A percentile compares a stretch with the other conserved stretches of the same genome.
Evolutionary conservation across 2,329 filamentous ascomycete species (phyloP).

Genomic region (Pyrenophora seminiperda): DNA sequence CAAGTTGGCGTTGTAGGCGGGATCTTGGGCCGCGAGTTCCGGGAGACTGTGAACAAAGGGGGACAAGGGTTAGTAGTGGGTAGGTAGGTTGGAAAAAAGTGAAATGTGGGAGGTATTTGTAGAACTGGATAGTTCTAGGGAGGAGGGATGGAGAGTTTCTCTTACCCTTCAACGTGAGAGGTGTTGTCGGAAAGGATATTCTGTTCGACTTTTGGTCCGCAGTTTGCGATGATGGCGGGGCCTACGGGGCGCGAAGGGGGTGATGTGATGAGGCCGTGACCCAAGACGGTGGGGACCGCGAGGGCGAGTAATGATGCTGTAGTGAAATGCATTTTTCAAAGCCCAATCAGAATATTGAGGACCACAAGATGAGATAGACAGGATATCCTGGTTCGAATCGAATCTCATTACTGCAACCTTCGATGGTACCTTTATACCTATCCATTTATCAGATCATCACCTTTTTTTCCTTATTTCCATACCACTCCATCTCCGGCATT

Average conservation of each 20-base stretch:
- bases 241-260: slow-evolving; percentile 60
- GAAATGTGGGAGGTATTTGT: too few relatives aligned
- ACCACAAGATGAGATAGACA: background rate
- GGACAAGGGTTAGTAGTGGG: too few relatives aligned
- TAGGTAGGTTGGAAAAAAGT: too few relatives aligned
- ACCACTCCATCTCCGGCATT: background rate
- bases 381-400: background rate
- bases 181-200: slow-evolving; percentile 56
- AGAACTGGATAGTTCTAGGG: too few relatives aligned
- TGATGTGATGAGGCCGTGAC: slow-evolving; percentile 59
- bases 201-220: slow-evolving; percentile 59
- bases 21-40: slow-evolving; percentile 22
- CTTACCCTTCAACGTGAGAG: slow-evolving; percentile 47
- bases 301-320: slow-evolving; percentile 19
- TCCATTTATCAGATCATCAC: background rate
- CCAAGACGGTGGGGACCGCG: slow-evolving; percentile 29
- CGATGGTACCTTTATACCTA: background rate
- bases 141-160: too few relatives aligned
- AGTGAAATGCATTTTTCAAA: slow-evolving; percentile 16
- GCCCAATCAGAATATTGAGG: slow-evolving; percentile 2
- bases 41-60: slow-evolving; percentile 30
- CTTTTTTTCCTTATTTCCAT: background rate
- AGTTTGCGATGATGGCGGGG: slow-evolving; percentile 55
- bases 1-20: slow-evolving; percentile 53
- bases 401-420: background rate